Conservation (phyloP, 345 rosid species). For the Eucalyptus polybractea region DNA sequence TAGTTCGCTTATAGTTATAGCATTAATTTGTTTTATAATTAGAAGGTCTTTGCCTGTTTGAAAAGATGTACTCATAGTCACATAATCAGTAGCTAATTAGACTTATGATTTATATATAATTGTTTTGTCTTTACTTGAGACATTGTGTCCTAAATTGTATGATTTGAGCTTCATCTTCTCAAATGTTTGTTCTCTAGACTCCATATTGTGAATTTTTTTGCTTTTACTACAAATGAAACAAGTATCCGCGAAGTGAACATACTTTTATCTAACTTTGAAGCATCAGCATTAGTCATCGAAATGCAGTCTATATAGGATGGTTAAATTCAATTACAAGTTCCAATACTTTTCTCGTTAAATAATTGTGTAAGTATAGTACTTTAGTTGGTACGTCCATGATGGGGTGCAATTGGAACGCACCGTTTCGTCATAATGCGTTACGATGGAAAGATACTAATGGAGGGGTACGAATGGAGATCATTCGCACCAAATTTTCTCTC, state of each 20-base stretch:
- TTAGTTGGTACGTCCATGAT: no score
- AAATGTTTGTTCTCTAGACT: no score
- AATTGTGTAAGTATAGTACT: neutral
- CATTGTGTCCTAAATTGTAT: neutral
- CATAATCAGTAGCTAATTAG: no score
- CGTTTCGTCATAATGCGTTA: no score
- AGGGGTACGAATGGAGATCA: no score
- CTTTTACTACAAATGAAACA: neutral
- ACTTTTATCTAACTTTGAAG: neutral
- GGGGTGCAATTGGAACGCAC: no score
- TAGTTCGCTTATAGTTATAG: no score
- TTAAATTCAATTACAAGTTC: neutral
- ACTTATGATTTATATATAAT: neutral
- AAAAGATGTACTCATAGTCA: no score
- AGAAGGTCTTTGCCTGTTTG: no score
- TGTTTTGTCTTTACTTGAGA: neutral
- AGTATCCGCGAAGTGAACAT: neutral
- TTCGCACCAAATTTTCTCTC: no score
- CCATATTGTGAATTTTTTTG: neutral
- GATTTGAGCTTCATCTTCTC: neutral
- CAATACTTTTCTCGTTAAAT: neutral
- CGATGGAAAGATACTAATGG: no score
- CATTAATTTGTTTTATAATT: no score
- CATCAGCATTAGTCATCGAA: neutral
- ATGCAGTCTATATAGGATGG: neutral